Evolutionary conservation across 2,329 filamentous ascomycete genomes (phyloP), one percentile per base, ranked within the genome.

Genomic region (Fusarium praegraminearum): DNA sequence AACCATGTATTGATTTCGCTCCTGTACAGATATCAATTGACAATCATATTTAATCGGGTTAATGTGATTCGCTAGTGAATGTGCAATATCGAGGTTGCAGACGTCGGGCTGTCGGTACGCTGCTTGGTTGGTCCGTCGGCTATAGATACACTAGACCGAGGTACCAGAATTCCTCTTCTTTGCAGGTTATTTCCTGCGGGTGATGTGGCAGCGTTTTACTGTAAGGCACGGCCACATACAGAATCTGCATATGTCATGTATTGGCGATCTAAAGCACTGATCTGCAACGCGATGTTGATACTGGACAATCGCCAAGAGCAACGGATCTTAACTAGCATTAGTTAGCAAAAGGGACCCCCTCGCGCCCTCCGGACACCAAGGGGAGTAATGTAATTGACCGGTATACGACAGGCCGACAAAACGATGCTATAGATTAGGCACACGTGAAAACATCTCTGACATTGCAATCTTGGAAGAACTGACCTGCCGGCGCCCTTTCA

Each of bases 261-360:
- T 53, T 38, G 57, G 26, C 41, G 62, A 69, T 61, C 54, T 20
- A 52, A 57, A 57, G 45, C 32, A 60, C 32, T 62, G 66, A 69
- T 70, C 66, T 67, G 38, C 64, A 53, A 22, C 51, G 47, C 64
- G 22, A 59, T 49, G 40, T 57, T 67, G 52, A 57, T 30, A 53
- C 26, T 59, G 38, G 36, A 58, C 56, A 28, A 55, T 52, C 43
- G 66, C 66, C 57, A 70, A 58, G 67, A 67, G 53, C 32, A 67
- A 52, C 47, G 44, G 60, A 24, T 38, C n/a, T 44, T 35, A 35
- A 43, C 43, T 40, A 64, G 20, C 20, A n/a, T 32, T 46, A 20
- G 44, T 46, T 32, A 46, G 28, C 13, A 40, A 22, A 40, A 13
- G 11, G 7, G 28, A 20, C 10, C 24, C 49, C 35, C 35, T 52